Base-by-base conservation (phyloP, 2,329 filamentous ascomycete species). In the Penicillium olsonii region DNA sequence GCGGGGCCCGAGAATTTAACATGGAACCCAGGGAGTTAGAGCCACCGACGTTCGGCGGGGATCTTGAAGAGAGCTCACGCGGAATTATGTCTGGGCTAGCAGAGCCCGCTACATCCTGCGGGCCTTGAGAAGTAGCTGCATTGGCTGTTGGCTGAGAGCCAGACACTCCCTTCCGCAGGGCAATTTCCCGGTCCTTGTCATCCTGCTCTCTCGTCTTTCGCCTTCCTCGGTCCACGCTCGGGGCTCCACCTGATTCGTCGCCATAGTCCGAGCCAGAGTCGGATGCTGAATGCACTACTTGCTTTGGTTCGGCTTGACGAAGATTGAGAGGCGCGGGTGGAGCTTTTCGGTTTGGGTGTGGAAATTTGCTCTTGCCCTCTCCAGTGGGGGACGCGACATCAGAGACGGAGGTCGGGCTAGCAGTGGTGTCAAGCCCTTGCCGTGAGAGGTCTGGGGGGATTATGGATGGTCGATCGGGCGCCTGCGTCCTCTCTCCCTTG, bases 131-230 rank as follows among this genome's bases (percentile, higher is more conserved):
- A 7, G 38, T 35, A 8, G 33, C 45, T 22, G 46, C 11, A 19
- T 50, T 45, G 7, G 34, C 15, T 5, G 41, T 31, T 37, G 14
- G 39, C 17, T 31, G 24, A 17, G 54, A 45, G 14, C 35, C 47
- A 75, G 78, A 65, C 81, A 85, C 68, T 79, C 85, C 76, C 88
- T 90, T 83, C 42, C 80, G 80, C 39, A 81, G 67, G 1, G 81
- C 83, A n/a, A 85, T 69, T 65, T 92, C 89, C 40, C 92, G 84
- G 46, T 90, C 82, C 46, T 80, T 80, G 59, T 96, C 90, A 62
- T 96, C 92, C 54, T 96, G 90, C 67, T 92, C 90, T 44, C 92
- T 82, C 2, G 91, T 96, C 69, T 87, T 90, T 60, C 90, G 81
- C 51, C 91, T 83, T 8, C 91, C 92, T 54, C 92, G 82, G 44